A percentile compares a stretch with the other conserved stretches of the same genome.
phyloP scores from a whole-genome alignment of 306 rosid species.

The Hippophae tibetana region DNA sequence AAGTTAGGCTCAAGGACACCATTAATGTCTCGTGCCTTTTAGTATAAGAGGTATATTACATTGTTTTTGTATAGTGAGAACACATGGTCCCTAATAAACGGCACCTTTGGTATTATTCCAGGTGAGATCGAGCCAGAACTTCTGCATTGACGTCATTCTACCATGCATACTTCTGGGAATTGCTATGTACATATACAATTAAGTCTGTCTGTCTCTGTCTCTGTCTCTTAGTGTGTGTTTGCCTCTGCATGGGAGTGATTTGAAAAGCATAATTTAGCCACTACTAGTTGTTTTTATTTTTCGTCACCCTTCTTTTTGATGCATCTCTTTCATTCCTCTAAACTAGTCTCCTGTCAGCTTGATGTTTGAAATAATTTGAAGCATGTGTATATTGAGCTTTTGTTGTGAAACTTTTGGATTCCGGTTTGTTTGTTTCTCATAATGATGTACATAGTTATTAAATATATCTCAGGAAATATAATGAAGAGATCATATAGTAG shows the following conservation, averaged over 20 bases:
- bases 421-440: no score
- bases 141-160: constrained; percentile 75
- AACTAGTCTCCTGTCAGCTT: no score
- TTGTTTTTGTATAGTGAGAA: background rate
- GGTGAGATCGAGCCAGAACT: constrained; percentile 80
- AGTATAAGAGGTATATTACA: constrained; percentile 1
- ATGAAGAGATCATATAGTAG: no score
- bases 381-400: no score
- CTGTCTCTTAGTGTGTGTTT: no score
- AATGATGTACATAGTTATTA: no score
- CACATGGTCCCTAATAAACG: constrained; percentile 9
- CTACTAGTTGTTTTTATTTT: background rate
- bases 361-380: no score
- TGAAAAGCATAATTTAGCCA: background rate
- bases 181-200: constrained; percentile 58
- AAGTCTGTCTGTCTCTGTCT: constrained; percentile 15
- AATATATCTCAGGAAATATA: no score
- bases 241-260: background rate
- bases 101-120: constrained; percentile 27
- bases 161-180: constrained; percentile 74
- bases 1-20: constrained; percentile 63
- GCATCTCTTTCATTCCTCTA: no score
- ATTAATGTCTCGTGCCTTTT: constrained; percentile 14
- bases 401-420: no score
- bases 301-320: no score